phyloP scores from a whole-genome alignment of 345 rosid species.

The Camelina laxa region DNA sequence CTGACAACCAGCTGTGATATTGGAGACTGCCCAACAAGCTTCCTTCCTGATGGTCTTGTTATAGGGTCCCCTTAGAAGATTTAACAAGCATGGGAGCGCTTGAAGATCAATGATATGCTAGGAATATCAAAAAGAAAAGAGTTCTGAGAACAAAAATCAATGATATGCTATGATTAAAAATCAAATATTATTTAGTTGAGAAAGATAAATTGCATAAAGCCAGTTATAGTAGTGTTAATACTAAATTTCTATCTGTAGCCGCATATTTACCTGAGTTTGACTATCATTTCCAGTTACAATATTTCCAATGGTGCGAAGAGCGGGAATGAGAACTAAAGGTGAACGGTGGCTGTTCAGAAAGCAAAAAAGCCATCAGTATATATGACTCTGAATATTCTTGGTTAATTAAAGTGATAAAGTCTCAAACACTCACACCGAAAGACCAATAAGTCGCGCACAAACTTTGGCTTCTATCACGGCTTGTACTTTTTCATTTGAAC shows the following conservation, averaged over 20 bases:
- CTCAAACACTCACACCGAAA: constrained; percentile 61
- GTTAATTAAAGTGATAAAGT: constrained; percentile 21
- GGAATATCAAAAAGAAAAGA: constrained; percentile 13
- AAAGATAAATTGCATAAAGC: not conserved
- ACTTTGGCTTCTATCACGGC: constrained; percentile 82
- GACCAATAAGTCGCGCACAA: constrained; percentile 75
- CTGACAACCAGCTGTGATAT: constrained; percentile 54
- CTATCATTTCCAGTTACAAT: constrained; percentile 46
- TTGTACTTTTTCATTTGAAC: constrained; percentile 76
- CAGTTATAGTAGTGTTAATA: not conserved
- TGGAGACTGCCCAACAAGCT: constrained; percentile 48
- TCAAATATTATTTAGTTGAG: constrained; percentile 9
- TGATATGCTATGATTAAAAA: constrained; percentile 14
- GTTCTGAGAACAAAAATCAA: constrained; percentile 23
- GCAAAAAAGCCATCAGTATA: constrained; percentile 37
- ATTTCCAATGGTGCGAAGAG: constrained; percentile 48
- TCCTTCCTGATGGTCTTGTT: constrained; percentile 49
- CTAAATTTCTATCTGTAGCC: constrained; percentile 8
- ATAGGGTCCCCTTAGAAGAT: constrained; percentile 40
- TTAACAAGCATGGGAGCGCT: constrained; percentile 47
- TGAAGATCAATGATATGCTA: constrained; percentile 47
- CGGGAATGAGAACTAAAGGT: constrained; percentile 40
- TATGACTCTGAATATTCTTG: constrained; percentile 19
- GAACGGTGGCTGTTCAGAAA: constrained; percentile 46
- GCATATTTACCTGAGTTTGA: constrained; percentile 43